Base-by-base conservation (phyloP, 1,284 basidiomycete genomes). In the Ganoderma resinaceum region DNA sequence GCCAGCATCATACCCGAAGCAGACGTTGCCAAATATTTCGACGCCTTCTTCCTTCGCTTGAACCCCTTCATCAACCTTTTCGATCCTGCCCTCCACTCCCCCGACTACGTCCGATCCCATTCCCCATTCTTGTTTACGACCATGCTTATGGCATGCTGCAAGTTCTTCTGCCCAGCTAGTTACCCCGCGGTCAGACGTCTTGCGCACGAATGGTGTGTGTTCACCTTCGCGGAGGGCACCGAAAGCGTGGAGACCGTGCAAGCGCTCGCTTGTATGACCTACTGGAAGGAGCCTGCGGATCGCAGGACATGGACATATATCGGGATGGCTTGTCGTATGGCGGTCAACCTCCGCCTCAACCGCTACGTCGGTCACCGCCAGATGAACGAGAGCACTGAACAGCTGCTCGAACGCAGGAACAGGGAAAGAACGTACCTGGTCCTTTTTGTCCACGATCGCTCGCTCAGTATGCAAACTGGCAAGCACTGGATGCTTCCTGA, bases 61-160 rank as follows among this genome's bases (percentile, higher is more conserved):
- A 95, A 95, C 77, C 91, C 92, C 16, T 95, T 94, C 79, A 88
- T 95, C 81, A 94, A 93, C 78, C 83, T 95, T 40, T 94, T 95
- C 76, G 94, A 95, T 80, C 91, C 92, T 40, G 83, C 88, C 42
- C 81, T 95, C 42, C 93, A 95, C 78, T 89, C 92, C 0, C 85
- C 90, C 62, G 73, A 82, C 46, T 94, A 94, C 76, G 89, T 95
- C 73, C 92, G 94, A 72, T 84, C 84, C 29, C 88, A 87, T 69
- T 93, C 89, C 62, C 90, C 92, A 0, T 91, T 95, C 75, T 83
- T 96, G 63, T 95, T 95, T 79, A 93, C 94, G 7, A 88, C 90
- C 40, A 85, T 96, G 67, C 84, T 95, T 76, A 92, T 94, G 86
- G 92, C 91, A 20, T 91, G 90, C 29, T 91, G 91, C 83, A 95